Conservation (phyloP, 257 asterid species). For the Perilla frutescens region DNA sequence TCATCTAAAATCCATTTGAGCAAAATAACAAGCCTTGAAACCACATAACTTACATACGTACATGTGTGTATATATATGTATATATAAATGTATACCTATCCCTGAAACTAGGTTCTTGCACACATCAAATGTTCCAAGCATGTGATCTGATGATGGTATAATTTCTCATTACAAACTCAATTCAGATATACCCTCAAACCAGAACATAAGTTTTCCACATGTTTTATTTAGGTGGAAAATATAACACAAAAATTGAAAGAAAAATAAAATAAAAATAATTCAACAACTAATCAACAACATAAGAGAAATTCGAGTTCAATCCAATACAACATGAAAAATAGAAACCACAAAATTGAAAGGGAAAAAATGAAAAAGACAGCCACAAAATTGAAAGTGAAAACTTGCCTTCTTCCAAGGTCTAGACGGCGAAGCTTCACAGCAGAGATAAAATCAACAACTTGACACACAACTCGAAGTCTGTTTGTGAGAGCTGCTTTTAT, state of each 20-base stretch:
- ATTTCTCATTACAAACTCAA: conserved; percentile 3
- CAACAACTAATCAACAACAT: not conserved
- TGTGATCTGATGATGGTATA: not conserved
- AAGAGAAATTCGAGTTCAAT: not conserved
- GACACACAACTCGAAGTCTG: no score
- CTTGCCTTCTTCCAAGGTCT: no score
- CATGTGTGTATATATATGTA: not conserved
- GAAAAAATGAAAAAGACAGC: no score
- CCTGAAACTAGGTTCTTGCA: conserved; percentile 1
- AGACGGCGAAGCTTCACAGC: no score
- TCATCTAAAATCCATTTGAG: not conserved
- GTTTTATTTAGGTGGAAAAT: not conserved
- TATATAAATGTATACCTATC: not conserved
- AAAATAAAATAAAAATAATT: no score
- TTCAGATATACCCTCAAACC: not conserved
- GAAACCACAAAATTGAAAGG: not conserved
- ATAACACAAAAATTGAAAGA: not conserved
- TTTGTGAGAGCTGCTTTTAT: no score
- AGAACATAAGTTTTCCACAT: not conserved
- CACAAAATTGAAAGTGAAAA: no score
- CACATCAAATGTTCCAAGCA: not conserved
- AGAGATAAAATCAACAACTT: no score
- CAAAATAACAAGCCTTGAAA: conserved; percentile 11
- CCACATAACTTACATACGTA: not conserved
- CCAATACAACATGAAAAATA: not conserved